Evolutionary conservation across 345 rosid species (phyloP), one percentile per base, ranked within the genome.

Genomic region (Melaleuca alternifolia): DNA sequence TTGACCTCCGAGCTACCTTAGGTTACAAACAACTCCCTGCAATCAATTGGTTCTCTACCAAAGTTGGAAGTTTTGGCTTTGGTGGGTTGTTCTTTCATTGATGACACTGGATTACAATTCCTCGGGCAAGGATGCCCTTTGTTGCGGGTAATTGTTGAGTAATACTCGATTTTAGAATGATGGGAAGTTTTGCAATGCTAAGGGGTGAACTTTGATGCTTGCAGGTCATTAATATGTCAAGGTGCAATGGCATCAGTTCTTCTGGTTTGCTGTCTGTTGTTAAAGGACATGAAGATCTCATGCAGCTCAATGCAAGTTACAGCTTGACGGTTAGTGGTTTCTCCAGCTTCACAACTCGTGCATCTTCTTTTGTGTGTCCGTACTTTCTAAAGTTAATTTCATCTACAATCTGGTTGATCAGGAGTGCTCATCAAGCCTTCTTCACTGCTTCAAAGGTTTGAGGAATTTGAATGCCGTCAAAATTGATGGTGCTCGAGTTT

Each of bases 1-100:
- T 28, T 56, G 21, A 61, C 87, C 23, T n/a, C 4, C 87, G 81
- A 84, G 83, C 85, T 91, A 85, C 62, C 10, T 89, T 90, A 97
- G 98, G 93, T 96, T 71, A 93, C 98, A 14, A 95, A 87, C 89
- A 95, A 96, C 77, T 96, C 96, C 1, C 90, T 96, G 21, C 88
- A 89, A 53, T 93, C 97, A 1, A 93, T 95, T 88, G 93, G 98
- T 85, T 84, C 92, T 56, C 86, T 97, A 86, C 85, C 90, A 76
- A 92, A 93, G 87, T 92, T 97, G 85, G 97, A 95, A 89, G 91
- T 84, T 87, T 91, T 97, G 88, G 88, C 87, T 71, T 88, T 96
- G 93, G 93, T 91, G 48, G 90, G 90, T 5, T 97, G 98, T 85
- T 89, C 94, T 85, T 88, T 93, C 71, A 90, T 97, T 48, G 93